phyloP scores from a whole-genome alignment of 495 filamentous ascomycete genomes.

The Chaetomium cochliodes region DNA sequence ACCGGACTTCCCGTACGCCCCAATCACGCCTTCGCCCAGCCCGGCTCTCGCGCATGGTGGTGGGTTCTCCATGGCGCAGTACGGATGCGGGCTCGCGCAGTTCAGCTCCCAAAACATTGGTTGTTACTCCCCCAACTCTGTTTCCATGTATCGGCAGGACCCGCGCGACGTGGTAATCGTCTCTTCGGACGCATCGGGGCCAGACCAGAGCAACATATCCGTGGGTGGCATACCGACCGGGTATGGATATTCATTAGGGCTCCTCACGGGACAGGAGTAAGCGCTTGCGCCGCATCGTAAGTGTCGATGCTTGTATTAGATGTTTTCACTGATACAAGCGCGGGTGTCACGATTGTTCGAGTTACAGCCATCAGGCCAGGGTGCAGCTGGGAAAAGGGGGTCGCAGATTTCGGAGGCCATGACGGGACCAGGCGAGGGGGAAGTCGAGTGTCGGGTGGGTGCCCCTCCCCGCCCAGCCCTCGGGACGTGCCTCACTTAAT shows the following conservation, averaged over 20 bases:
- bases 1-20: constrained; percentile 5
- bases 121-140: background rate
- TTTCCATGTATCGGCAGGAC: constrained; percentile 5
- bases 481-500: background rate
- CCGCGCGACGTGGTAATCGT: background rate
- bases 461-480: background rate
- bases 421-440: background rate
- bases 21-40: constrained; percentile 11
- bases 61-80: constrained; percentile 5
- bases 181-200: background rate
- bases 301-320: background rate
- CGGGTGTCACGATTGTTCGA: background rate
- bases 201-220: background rate
- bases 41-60: background rate
- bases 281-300: background rate
- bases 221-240: background rate
- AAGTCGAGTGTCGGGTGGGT: background rate
- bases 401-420: background rate
- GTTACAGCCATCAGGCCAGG: background rate
- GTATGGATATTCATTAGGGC: constrained; percentile 11
- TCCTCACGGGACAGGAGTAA: background rate
- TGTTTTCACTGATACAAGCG: background rate
- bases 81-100: background rate
- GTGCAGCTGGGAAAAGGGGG: background rate
- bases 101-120: constrained; percentile 1